phyloP scores from a whole-genome alignment of 106 monocot species.

The Dendrobium officinale region DNA sequence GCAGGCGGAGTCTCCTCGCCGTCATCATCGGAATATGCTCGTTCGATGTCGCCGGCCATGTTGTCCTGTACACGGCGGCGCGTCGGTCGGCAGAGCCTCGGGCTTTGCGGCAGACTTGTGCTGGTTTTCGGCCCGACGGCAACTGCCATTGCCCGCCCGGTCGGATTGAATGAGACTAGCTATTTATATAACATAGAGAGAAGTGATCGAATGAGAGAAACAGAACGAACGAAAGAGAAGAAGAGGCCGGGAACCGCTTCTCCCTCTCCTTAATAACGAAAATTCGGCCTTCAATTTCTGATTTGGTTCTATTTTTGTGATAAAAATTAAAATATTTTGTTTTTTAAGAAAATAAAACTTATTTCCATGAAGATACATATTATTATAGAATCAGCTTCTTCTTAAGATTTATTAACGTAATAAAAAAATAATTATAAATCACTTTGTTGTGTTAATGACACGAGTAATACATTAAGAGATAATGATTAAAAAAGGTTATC shows the following conservation, averaged over 20 bases:
- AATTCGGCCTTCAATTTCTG: background rate
- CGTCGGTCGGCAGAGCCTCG: background rate
- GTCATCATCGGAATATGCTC: background rate
- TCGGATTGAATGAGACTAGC: background rate
- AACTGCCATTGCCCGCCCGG: background rate
- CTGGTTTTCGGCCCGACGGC: background rate
- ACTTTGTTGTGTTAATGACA: no score
- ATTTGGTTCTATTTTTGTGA: background rate
- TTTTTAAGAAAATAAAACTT: no score
- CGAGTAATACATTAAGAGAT: no score
- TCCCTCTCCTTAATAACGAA: background rate
- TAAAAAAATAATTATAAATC: no score
- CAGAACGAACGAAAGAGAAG: background rate
- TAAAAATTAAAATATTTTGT: no score
- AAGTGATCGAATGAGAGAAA: background rate
- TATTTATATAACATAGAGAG: background rate
- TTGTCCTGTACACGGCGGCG: constrained; percentile 3
- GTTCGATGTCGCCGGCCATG: background rate
- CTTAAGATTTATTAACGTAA: no score
- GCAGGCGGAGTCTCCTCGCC: background rate
- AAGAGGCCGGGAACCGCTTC: background rate
- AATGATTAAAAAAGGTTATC: no score
- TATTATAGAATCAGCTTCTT: no score
- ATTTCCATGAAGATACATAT: no score
- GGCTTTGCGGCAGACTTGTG: background rate